Percentiles rank a stretch among this genome's conserved stretches.
These are phyloP conservation scores for Mortierella sp. DNA, from an alignment of 371 early-diverging fungal genomes.

Conservation along the genomic window DNA sequence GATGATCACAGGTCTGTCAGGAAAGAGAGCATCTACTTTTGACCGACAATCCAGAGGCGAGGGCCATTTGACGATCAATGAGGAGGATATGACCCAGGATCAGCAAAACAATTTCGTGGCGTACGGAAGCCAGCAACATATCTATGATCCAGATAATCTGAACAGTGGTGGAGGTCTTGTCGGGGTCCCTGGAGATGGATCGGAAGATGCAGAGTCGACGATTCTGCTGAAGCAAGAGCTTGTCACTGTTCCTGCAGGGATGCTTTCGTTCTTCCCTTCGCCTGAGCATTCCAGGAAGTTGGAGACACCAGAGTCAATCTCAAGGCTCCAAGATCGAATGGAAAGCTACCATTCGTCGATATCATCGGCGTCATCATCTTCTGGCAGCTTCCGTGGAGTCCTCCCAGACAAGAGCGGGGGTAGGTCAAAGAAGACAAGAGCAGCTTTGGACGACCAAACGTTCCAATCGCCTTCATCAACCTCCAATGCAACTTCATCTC, in stretches of 20 bases:
- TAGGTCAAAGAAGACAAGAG: conserved; percentile 9
- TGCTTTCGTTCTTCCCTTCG: conserved; percentile 50
- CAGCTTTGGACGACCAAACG: conserved; percentile 23
- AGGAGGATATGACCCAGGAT: conserved; percentile 16
- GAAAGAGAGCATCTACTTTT: background rate
- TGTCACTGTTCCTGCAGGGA: conserved; percentile 41
- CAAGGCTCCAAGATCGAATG: conserved; percentile 27
- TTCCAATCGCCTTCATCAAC: conserved; percentile 24
- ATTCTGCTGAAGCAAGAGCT: conserved; percentile 32
- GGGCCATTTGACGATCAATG: conserved; percentile 9
- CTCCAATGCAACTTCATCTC: conserved; percentile 2
- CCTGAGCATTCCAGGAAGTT: conserved; percentile 40
- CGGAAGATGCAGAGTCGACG: background rate
- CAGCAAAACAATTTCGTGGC: conserved; percentile 16
- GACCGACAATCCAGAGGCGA: conserved; percentile 2
- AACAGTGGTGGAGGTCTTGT: background rate
- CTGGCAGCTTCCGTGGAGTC: conserved; percentile 13
- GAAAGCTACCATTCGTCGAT: conserved; percentile 10
- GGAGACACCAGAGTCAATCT: conserved; percentile 50
- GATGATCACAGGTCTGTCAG: background rate
- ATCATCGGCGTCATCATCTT: conserved; percentile 11
- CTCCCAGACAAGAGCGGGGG: conserved; percentile 7
- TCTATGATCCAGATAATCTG: conserved; percentile 28
- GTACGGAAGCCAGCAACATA: conserved; percentile 38
- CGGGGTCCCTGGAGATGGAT: background rate